Conservation (phyloP, 257 asterid species). For the Lycium barbarum region DNA sequence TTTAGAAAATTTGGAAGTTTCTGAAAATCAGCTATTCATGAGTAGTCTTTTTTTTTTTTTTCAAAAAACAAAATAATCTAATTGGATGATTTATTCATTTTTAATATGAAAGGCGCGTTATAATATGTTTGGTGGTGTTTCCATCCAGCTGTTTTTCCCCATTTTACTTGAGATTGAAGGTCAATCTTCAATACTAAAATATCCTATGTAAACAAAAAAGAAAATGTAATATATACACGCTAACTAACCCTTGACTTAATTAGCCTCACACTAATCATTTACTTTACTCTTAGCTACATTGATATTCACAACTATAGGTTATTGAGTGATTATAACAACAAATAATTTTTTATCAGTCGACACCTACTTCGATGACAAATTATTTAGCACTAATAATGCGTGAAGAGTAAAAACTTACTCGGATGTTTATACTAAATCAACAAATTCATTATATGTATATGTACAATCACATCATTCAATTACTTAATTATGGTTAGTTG, state of each 20-base stretch:
- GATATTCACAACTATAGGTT: neutral
- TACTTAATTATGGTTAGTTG: too few relatives aligned
- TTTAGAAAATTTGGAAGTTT: neutral
- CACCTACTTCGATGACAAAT: too few relatives aligned
- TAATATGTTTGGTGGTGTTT: neutral
- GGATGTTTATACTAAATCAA: too few relatives aligned
- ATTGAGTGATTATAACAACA: too few relatives aligned
- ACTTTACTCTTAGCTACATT: neutral
- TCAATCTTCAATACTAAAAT: too few relatives aligned
- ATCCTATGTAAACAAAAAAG: neutral
- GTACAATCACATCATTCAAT: too few relatives aligned
- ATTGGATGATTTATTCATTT: neutral
- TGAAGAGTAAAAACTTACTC: too few relatives aligned
- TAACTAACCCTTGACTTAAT: slow-evolving; percentile 10
- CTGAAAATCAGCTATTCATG: neutral
- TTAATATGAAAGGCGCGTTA: neutral
- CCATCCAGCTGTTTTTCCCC: neutral
- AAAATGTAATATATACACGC: neutral
- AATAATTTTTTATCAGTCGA: too few relatives aligned
- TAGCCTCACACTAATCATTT: slow-evolving; percentile 1
- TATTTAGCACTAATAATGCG: too few relatives aligned
- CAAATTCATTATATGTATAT: too few relatives aligned
- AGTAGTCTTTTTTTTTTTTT: neutral
- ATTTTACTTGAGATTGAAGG: neutral
- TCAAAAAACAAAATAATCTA: neutral